Evolutionary conservation across 2,329 filamentous ascomycete species (phyloP).

Genomic region (Penicillium corylophilum): DNA sequence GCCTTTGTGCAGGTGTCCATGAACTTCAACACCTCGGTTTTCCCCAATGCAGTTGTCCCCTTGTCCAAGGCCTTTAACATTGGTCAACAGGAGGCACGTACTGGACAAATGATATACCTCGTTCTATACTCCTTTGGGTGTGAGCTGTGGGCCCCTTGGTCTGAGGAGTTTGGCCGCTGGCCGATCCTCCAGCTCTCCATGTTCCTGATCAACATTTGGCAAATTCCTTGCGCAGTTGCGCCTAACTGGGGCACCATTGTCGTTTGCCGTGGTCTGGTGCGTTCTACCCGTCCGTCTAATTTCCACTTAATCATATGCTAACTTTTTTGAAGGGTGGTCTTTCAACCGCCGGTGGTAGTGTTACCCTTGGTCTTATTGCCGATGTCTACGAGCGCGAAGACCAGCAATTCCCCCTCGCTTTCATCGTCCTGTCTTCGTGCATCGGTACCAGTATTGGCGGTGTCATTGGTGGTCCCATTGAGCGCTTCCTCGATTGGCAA

Average conservation of each 20-base stretch:
- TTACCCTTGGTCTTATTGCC: conserved; percentile 60
- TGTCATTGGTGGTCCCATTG: conserved; percentile 51
- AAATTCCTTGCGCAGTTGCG: conserved; percentile 65
- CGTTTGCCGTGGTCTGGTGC: conserved; percentile 59
- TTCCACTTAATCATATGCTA: not conserved
- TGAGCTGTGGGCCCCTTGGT: conserved; percentile 82
- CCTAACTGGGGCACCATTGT: conserved; percentile 67
- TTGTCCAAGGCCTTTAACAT: conserved; percentile 65
- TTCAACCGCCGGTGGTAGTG: conserved; percentile 59
- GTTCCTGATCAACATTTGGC: conserved; percentile 72
- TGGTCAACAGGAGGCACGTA: conserved; percentile 63
- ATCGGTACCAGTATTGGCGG: conserved; percentile 53
- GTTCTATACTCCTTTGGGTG: conserved; percentile 77
- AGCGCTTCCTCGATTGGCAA: conserved; percentile 47
- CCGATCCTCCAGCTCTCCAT: conserved; percentile 69
- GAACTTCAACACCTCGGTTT: conserved; percentile 72
- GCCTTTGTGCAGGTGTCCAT: conserved; percentile 64
- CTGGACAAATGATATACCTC: conserved; percentile 72
- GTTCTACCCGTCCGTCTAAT: not conserved
- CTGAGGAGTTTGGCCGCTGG: conserved; percentile 74
- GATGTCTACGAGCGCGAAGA: conserved; percentile 56
- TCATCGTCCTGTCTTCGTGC: conserved; percentile 55
- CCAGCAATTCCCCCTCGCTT: conserved; percentile 57
- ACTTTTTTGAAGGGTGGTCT: conserved; percentile 45
- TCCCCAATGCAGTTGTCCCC: conserved; percentile 64